Percentiles rank a stretch among this genome's conserved stretches.
These are phyloP conservation scores for Lizonia empirigonia DNA, from an alignment of 2,329 filamentous ascomycete species.

Conservation along the genomic window DNA sequence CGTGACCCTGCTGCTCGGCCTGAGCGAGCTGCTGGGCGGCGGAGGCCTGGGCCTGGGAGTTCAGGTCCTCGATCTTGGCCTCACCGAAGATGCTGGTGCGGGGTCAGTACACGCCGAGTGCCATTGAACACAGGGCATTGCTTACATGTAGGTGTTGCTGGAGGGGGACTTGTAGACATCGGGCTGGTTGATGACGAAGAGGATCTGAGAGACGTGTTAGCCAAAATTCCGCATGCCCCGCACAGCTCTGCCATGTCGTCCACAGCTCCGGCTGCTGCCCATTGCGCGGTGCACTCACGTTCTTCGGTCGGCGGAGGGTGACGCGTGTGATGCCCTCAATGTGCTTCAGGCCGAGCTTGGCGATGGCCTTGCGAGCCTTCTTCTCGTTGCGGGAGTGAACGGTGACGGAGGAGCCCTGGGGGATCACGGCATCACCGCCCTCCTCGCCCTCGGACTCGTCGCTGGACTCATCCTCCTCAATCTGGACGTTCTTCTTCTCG, in stretches of 20 bases:
- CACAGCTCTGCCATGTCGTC: constrained; percentile 14
- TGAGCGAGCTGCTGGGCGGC: constrained; percentile 94
- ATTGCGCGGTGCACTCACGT: constrained; percentile 68
- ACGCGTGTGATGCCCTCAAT: constrained; percentile 97
- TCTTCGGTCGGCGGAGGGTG: constrained; percentile 97
- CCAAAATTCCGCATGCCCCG: constrained; percentile 18
- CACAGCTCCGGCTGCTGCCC: constrained; percentile 13
- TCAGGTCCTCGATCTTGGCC: constrained; percentile 99
- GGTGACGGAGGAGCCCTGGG: constrained; percentile 84
- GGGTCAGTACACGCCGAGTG: constrained; percentile 27
- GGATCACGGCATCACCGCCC: constrained; percentile 69
- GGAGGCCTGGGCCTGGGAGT: constrained; percentile 95
- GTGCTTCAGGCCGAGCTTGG: constrained; percentile 96
- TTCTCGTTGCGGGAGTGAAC: constrained; percentile 99
- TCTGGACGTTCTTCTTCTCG: constrained; percentile 76
- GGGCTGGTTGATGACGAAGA: constrained; percentile 99
- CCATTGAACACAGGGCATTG: constrained; percentile 24
- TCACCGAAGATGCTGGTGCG: constrained; percentile 89
- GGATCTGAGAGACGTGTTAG: constrained; percentile 67
- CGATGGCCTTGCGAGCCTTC: constrained; percentile 99
- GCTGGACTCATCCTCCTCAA: constrained; percentile 74
- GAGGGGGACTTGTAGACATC: constrained; percentile 99
- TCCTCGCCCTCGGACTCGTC: constrained; percentile 79
- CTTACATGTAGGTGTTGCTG: constrained; percentile 99
- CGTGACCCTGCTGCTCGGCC: constrained; percentile 68